Base-by-base conservation (phyloP, 2,329 filamentous ascomycete species). In the Aspergillus unguis region DNA sequence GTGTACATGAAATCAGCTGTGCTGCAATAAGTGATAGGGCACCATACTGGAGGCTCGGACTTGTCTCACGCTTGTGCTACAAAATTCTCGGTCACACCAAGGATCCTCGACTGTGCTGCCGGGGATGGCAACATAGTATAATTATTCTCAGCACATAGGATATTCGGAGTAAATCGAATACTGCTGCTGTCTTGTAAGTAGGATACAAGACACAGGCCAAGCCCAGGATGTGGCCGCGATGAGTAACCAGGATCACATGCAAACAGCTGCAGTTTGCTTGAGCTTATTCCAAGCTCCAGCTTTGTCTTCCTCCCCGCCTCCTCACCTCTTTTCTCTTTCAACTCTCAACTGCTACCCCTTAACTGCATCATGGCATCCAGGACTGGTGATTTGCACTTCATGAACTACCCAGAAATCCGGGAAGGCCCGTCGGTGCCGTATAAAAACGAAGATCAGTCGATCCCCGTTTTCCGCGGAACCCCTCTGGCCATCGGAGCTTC, bases 391-490 rank as follows among this genome's bases (percentile, higher is more conserved):
- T 33, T 27, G 7, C 58, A 56, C 29, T 73, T 71, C 50, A 53
- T 68, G 28, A 65, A 73, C 50, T 71, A 74, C 49, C 74, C 74
- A 5, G 63, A 62, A 41, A 59, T 71, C 8, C 66, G 65, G 5
- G 60, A 74, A 60, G 74, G 72, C 3, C 75, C 74, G 2, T 48
- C 62, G 0, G 66, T 71, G n/a, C 71, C 73, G 4, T 81, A 79
- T 56, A 66, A 73, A 26, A 75, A 77, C 57, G 67, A 72, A n/a
- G 68, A 77, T 31, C 80, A 84, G 56, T 77, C 80, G 37, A 91
- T 92, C 65, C 89, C 90, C 0, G 79, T 84, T 1, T 75, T 95
- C 57, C 79, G 85, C 50, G 90, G 90, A 4, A 71, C 79, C 31
- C 70, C 84, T 6, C 75, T 95, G 44, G 77, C 82, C 28, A 75